Conservation (phyloP, 2,329 filamentous ascomycete genomes). For the Epichloe hybrida region DNA sequence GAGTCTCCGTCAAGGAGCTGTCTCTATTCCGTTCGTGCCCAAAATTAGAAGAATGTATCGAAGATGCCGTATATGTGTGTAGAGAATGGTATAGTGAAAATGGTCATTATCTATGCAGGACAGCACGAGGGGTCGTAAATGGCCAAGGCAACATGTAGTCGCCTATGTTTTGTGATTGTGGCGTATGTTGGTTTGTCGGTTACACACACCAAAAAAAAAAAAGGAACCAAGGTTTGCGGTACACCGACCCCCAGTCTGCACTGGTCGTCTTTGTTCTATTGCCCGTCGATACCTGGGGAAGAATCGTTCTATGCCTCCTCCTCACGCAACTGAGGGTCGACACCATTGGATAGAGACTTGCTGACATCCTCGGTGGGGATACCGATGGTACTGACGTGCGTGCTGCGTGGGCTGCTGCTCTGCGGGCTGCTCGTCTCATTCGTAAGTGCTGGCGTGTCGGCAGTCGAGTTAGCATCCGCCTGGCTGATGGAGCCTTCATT, state of each 20-base stretch:
- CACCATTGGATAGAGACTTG: conserved; percentile 10
- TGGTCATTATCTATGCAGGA: conserved; percentile 2
- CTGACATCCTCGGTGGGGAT: conserved; percentile 18
- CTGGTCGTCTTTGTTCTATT: background rate
- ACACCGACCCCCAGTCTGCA: background rate
- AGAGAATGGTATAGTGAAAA: background rate
- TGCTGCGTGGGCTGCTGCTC: conserved; percentile 52
- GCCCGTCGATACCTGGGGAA: background rate
- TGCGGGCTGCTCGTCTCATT: conserved; percentile 57
- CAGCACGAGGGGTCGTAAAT: background rate
- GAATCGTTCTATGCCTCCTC: conserved; percentile 16
- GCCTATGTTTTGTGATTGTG: background rate
- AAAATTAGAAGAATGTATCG: conserved; percentile 5
- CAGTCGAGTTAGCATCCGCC: conserved; percentile 36
- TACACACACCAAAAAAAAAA: background rate
- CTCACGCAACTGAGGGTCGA: conserved; percentile 15
- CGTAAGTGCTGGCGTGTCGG: conserved; percentile 52
- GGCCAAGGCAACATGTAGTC: background rate
- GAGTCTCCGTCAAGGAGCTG: conserved; percentile 3
- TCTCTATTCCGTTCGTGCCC: background rate
- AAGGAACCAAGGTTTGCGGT: background rate
- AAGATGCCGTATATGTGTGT: conserved; percentile 4
- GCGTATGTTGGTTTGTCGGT: background rate
- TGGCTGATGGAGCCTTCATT: conserved; percentile 24
- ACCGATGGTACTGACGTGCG: conserved; percentile 41